These are phyloP conservation scores for Malus hybrid DNA, from an alignment of 331 rosid genomes.

Conservation along the genomic window DNA sequence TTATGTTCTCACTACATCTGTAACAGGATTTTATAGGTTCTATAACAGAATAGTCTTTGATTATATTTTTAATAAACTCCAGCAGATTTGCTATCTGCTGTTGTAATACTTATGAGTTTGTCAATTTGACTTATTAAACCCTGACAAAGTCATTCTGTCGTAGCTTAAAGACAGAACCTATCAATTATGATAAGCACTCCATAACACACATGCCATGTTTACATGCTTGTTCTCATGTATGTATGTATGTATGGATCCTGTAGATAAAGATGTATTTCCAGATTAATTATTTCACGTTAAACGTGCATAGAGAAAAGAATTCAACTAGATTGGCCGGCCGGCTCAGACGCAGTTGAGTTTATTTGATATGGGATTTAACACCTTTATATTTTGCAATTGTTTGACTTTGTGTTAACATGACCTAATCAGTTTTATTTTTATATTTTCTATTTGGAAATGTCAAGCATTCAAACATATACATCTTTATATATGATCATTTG, in stretches of 20 bases:
- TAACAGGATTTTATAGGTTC: not conserved
- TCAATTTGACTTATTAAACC: not conserved
- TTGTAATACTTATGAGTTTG: not conserved
- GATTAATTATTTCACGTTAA: not conserved
- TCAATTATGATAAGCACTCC: not conserved
- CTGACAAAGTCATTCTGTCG: not conserved
- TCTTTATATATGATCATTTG: not conserved
- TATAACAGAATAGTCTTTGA: not conserved
- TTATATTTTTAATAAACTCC: not conserved
- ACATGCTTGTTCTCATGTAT: not conserved
- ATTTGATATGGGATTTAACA: not conserved
- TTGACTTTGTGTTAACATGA: not conserved
- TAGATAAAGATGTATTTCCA: not conserved
- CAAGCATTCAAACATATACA: not conserved
- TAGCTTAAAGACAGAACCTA: not conserved
- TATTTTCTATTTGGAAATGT: not conserved
- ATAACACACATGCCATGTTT: not conserved
- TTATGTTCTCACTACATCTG: not conserved
- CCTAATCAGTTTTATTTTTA: not conserved
- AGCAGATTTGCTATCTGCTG: not conserved
- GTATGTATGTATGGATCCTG: not conserved
- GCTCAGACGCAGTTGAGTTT: not conserved
- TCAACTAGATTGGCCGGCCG: not conserved
- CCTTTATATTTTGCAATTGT: not conserved
- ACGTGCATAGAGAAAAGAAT: not conserved